Evolutionary conservation across 1,139 yeast species (phyloP).

Genomic region (Suhomyces terraborum): DNA sequence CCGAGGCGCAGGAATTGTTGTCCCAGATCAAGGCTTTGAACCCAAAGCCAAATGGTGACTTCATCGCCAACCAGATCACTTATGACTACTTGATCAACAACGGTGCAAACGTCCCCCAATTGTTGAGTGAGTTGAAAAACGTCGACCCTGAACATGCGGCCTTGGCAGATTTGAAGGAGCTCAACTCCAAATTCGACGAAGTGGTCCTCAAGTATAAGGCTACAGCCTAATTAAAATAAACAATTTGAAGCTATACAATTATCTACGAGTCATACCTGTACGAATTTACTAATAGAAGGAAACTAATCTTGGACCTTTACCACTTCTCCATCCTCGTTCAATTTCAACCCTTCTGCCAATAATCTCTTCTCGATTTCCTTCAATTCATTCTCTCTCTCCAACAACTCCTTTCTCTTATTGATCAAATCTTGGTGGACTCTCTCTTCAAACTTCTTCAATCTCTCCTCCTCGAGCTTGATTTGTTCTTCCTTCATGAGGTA

Average conservation of each 20-base stretch:
- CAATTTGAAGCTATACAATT: slow-evolving; percentile 6
- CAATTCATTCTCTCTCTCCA: slow-evolving; percentile 87
- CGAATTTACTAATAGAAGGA: neutral
- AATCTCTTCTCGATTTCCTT: slow-evolving; percentile 78
- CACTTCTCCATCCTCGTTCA: slow-evolving; percentile 45
- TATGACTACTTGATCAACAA: slow-evolving; percentile 51
- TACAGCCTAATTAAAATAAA: slow-evolving; percentile 11
- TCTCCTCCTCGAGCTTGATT: slow-evolving; percentile 76
- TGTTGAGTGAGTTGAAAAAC: slow-evolving; percentile 41
- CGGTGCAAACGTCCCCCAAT: slow-evolving; percentile 43
- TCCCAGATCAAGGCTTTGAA: slow-evolving; percentile 42
- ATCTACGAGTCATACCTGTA: slow-evolving; percentile 3
- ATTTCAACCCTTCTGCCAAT: slow-evolving; percentile 55
- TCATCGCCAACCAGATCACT: slow-evolving; percentile 60
- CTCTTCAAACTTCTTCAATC: slow-evolving; percentile 76
- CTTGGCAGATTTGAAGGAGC: slow-evolving; percentile 52
- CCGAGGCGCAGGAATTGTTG: slow-evolving; percentile 51
- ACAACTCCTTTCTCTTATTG: slow-evolving; percentile 78
- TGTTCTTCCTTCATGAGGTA: slow-evolving; percentile 76
- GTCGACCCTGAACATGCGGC: slow-evolving; percentile 53
- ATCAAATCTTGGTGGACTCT: slow-evolving; percentile 88
- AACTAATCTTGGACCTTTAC: slow-evolving; percentile 28
- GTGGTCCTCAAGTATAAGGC: slow-evolving; percentile 55
- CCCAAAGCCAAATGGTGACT: slow-evolving; percentile 45
- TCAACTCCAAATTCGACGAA: slow-evolving; percentile 56